Evolutionary conservation across 805 yeast species (phyloP).

Genomic region (Millerozyma miso): DNA sequence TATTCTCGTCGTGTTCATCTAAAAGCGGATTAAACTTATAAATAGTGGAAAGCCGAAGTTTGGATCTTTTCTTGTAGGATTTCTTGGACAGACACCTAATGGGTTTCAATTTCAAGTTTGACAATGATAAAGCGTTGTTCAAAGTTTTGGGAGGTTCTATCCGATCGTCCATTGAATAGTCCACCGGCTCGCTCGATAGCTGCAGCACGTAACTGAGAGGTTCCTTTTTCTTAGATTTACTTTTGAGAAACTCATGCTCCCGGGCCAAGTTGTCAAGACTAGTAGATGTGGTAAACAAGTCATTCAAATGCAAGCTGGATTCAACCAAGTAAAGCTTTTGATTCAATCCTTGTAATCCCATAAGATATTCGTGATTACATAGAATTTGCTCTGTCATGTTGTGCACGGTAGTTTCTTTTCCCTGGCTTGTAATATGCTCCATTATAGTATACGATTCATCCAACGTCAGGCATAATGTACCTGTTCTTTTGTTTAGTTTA

Average conservation of each 20-base stretch:
- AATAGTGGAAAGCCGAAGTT: conserved; percentile 33
- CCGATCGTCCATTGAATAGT: neutral
- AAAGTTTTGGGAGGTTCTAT: conserved; percentile 6
- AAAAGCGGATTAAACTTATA: conserved; percentile 35
- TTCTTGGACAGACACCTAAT: conserved; percentile 30
- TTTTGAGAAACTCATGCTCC: conserved; percentile 23
- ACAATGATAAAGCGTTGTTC: conserved; percentile 24
- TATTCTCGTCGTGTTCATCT: conserved; percentile 12
- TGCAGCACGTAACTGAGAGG: too few species aligned
- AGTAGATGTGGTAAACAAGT: conserved; percentile 27
- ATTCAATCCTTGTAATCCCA: conserved; percentile 25
- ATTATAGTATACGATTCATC: conserved; percentile 21
- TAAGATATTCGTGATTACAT: conserved; percentile 19
- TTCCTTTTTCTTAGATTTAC: neutral
- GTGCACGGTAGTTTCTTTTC: conserved; percentile 27
- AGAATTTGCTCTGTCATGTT: conserved; percentile 18
- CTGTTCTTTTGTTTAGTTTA: conserved; percentile 24
- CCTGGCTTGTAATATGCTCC: conserved; percentile 13
- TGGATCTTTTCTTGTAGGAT: conserved; percentile 38
- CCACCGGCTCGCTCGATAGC: neutral
- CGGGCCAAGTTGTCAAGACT: conserved; percentile 23
- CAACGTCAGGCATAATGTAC: conserved; percentile 17
- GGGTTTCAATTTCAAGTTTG: conserved; percentile 36
- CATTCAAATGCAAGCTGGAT: conserved; percentile 27
- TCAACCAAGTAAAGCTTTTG: conserved; percentile 33